Percentiles rank a stretch among this genome's conserved stretches.
These are phyloP conservation scores for Lentithecium fluviatile DNA, from an alignment of 495 filamentous ascomycete species.

Conservation along the genomic window DNA sequence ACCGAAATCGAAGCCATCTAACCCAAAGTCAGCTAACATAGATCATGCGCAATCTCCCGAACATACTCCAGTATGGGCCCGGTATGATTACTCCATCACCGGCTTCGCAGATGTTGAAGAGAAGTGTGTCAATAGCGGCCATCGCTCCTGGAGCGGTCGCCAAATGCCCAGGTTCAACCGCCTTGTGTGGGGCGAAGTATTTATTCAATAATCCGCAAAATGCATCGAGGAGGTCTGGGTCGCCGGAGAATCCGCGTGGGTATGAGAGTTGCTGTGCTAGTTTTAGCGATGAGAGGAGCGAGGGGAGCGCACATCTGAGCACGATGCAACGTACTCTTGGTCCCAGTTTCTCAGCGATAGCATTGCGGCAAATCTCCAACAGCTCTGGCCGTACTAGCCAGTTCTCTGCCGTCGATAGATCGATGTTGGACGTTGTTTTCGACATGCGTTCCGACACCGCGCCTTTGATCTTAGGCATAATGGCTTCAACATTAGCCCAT, in stretches of 20 bases:
- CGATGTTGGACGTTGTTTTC: conserved; percentile 28
- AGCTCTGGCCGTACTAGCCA: conserved; percentile 26
- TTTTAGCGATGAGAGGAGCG: background rate
- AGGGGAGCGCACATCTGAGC: background rate
- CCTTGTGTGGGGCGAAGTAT: conserved; percentile 41
- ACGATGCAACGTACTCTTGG: background rate
- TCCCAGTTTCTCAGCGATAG: conserved; percentile 16
- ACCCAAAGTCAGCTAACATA: no score
- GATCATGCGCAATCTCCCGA: no score
- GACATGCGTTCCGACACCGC: conserved; percentile 9
- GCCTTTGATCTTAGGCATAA: conserved; percentile 26
- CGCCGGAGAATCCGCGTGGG: conserved; percentile 36
- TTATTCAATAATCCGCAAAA: conserved; percentile 45
- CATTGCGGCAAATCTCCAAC: conserved; percentile 29
- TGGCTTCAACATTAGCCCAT: conserved; percentile 13
- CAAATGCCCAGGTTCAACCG: conserved; percentile 44
- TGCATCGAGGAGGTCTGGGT: conserved; percentile 38
- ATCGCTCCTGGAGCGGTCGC: conserved; percentile 44
- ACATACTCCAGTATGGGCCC: conserved; percentile 41
- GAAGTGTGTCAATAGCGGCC: conserved; percentile 43
- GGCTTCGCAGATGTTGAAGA: conserved; percentile 47
- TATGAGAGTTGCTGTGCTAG: conserved; percentile 39
- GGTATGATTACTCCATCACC: conserved; percentile 50
- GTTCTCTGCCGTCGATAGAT: conserved; percentile 42
- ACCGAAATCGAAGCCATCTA: conserved; percentile 26